A percentile compares a stretch with the other conserved stretches of the same genome.
Conservation (phyloP, 257 asterid genomes). For the Orobanche coerulescens region DNA sequence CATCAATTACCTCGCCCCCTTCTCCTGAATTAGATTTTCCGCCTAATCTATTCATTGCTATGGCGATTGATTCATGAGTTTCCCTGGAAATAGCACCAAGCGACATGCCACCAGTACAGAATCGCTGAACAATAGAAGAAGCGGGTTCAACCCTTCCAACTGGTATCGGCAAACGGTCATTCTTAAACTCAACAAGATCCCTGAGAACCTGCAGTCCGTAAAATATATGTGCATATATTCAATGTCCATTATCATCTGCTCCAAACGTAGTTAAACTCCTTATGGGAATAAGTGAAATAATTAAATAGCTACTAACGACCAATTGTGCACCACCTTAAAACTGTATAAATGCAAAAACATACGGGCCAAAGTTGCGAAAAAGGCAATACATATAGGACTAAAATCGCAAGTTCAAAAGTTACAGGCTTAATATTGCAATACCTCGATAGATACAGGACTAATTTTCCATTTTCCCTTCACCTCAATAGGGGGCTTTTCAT, state of each 20-base stretch:
- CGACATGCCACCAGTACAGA: slow-evolving; percentile 99
- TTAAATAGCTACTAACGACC: too few relatives aligned
- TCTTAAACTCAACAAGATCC: slow-evolving; percentile 85
- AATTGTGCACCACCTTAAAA: background rate
- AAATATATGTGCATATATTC: slow-evolving; percentile 4
- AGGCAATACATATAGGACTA: too few relatives aligned
- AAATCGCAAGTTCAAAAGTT: too few relatives aligned
- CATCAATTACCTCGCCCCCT: slow-evolving; percentile 89
- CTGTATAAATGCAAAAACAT: background rate
- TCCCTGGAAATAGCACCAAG: slow-evolving; percentile 99
- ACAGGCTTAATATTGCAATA: too few relatives aligned
- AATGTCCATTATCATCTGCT: slow-evolving; percentile 1
- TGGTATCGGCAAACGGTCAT: slow-evolving; percentile 82
- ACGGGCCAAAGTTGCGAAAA: background rate
- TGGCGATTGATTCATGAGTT: slow-evolving; percentile 98
- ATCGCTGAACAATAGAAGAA: slow-evolving; percentile 78
- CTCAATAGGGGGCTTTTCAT: background rate
- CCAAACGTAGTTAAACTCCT: too few relatives aligned
- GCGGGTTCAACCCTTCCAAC: slow-evolving; percentile 96
- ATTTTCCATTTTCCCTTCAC: background rate
- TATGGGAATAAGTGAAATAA: too few relatives aligned
- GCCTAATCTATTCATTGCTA: slow-evolving; percentile 94
- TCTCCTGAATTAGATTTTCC: slow-evolving; percentile 99
- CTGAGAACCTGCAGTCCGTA: slow-evolving; percentile 71
- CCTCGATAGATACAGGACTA: too few relatives aligned